Evolutionary conservation across 2,329 filamentous ascomycete genomes (phyloP), one percentile per base, ranked within the genome.

Genomic region (Neurospora sp.): DNA sequence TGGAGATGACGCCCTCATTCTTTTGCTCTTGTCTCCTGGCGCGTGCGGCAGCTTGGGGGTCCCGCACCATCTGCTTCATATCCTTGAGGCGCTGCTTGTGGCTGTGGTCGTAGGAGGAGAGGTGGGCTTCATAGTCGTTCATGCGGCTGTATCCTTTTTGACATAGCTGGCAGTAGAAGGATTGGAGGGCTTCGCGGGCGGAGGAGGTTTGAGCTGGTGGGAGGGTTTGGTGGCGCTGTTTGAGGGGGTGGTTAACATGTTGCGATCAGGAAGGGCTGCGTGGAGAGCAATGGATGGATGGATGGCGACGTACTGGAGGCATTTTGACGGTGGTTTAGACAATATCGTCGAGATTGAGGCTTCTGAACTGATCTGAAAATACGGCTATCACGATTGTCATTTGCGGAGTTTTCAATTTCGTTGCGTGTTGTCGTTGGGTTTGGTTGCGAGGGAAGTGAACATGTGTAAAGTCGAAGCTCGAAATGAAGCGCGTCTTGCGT

Each of bases 51-150:
- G 88, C 89, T 69, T 85, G 86, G 1, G 91, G 89, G 74, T 93
- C 90, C 74, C 90, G 88, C 39, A 91, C 89, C 84, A 94, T 90
- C 76, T 91, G 89, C 81, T 93, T 93, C 91, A 95, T 93, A 76
- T 96, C 92, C 80, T 92, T 92, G 70, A 94, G 87, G 67, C 92
- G 91, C 82, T 96, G 93, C 79, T 93, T 94, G 81, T 99, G 96
- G 75, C 92, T 92, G 81, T 99, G 96, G 78, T 98, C 96, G 80
- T 98, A 98, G 76, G 92, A 96, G 73, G 89, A 89, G 70, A 97
- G 92, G 79, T 99, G 96, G 8, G 94, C 91, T 80, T 98, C 95
- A 79, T 96, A 97, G 79, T 98, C 95, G 78, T 96, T 95, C 86
- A 97, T 95, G 69, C 96, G 93, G 1, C 90, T 89, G 81, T 98